phyloP scores from a whole-genome alignment of 768 basidiomycete species.

The Calocybe indica region DNA sequence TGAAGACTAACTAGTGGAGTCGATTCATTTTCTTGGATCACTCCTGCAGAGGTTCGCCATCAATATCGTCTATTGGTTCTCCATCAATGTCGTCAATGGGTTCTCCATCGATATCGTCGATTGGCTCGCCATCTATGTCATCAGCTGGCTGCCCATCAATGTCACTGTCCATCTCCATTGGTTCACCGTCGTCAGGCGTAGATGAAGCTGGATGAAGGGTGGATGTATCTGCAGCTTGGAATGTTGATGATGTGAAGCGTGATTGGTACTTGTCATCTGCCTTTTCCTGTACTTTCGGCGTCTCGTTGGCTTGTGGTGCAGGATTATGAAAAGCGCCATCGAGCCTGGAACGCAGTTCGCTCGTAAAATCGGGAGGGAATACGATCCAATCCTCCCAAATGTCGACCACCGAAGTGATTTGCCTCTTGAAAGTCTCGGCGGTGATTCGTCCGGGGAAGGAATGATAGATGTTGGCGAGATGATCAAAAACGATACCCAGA shows the following conservation, averaged over 20 bases:
- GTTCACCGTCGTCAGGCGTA: conserved; percentile 19
- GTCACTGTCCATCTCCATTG: conserved; percentile 29
- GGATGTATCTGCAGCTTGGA: conserved; percentile 57
- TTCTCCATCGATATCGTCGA: conserved; percentile 25
- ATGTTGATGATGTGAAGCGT: conserved; percentile 74
- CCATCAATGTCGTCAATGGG: conserved; percentile 28
- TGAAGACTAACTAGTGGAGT: too few species aligned
- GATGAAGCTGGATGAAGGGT: conserved; percentile 13
- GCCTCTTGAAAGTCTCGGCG: conserved; percentile 92
- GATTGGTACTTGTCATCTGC: conserved; percentile 34
- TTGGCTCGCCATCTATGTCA: conserved; percentile 39
- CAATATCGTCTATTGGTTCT: conserved; percentile 13
- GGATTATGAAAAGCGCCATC: conserved; percentile 46
- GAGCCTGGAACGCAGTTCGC: conserved; percentile 65
- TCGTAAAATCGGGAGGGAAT: conserved; percentile 82
- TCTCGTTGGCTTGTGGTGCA: conserved; percentile 22
- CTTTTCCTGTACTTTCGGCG: conserved; percentile 16
- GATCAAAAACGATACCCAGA: conserved; percentile 93
- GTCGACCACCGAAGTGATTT: conserved; percentile 84
- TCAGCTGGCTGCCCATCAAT: conserved; percentile 38
- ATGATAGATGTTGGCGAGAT: conserved; percentile 88
- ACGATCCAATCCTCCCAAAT: conserved; percentile 99
- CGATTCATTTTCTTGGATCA: too few species aligned
- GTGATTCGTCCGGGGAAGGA: conserved; percentile 96
- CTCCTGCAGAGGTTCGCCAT: too few species aligned